phyloP scores from a whole-genome alignment of 306 rosid species.

The Ziziphus jujuba region DNA sequence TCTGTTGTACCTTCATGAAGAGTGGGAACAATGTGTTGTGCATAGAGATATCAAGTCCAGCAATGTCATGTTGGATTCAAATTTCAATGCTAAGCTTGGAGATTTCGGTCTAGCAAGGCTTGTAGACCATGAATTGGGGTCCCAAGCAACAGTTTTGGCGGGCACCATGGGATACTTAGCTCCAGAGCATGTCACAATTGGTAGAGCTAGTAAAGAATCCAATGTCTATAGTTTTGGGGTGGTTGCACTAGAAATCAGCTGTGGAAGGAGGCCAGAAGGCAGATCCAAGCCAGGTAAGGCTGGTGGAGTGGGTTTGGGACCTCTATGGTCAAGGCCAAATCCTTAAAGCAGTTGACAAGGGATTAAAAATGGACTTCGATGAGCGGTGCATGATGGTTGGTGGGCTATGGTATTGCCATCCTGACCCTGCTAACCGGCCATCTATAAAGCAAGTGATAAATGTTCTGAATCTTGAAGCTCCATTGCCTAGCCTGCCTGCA shows the following conservation, averaged over 20 bases:
- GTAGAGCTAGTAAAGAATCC: too few species aligned
- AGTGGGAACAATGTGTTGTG: constrained; percentile 81
- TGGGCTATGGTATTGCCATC: constrained; percentile 84
- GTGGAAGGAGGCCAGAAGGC: constrained; percentile 71
- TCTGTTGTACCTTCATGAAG: constrained; percentile 70
- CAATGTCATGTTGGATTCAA: constrained; percentile 66
- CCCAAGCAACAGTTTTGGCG: constrained; percentile 69
- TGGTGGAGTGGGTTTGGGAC: constrained; percentile 73
- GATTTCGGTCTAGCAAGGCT: constrained; percentile 78
- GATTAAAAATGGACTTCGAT: constrained; percentile 40
- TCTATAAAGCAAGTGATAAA: too few species aligned
- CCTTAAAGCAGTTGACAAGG: constrained; percentile 43
- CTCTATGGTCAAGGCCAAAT: constrained; percentile 61
- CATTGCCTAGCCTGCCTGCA: constrained; percentile 58
- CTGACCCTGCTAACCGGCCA: too few species aligned
- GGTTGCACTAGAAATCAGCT: constrained; percentile 60
- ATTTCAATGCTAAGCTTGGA: constrained; percentile 67
- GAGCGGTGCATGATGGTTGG: constrained; percentile 48
- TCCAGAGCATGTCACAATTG: constrained; percentile 63
- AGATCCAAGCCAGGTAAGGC: too few species aligned
- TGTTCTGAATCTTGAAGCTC: constrained; percentile 38
- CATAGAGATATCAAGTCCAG: constrained; percentile 83
- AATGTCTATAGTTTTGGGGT: constrained; percentile 76
- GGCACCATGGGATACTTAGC: constrained; percentile 80
- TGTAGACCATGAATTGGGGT: constrained; percentile 65